A percentile compares a stretch with the other conserved stretches of the same genome.
phyloP scores from a whole-genome alignment of 345 rosid species.

The Aquilaria sinensis region DNA sequence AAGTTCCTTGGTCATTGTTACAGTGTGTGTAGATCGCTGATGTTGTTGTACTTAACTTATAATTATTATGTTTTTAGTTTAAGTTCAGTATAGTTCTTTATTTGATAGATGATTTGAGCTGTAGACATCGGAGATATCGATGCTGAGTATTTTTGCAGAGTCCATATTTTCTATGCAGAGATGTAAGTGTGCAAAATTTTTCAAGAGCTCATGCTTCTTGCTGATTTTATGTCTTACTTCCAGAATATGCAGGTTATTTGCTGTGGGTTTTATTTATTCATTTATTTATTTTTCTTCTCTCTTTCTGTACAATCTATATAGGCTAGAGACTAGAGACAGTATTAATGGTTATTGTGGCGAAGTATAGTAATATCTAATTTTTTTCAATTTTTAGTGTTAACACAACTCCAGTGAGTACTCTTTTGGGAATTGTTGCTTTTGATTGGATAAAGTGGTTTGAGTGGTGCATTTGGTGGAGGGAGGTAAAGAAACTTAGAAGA shows the following conservation, averaged over 20 bases:
- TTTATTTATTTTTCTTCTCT: not conserved
- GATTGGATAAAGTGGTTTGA: not conserved
- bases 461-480: no score
- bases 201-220: conserved; percentile 23
- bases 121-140: conserved; percentile 41
- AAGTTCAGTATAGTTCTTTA: not conserved
- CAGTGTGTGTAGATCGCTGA: conserved; percentile 18
- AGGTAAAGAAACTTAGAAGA: no score
- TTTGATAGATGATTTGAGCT: not conserved
- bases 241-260: conserved; percentile 30
- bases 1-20: conserved; percentile 31
- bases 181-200: conserved; percentile 22
- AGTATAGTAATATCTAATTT: not conserved
- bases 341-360: not conserved
- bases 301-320: no score
- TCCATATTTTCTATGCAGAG: conserved; percentile 42
- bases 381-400: conserved; percentile 29
- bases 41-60: not conserved
- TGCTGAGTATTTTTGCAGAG: conserved; percentile 42
- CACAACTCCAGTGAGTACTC: conserved; percentile 29
- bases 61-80: not conserved
- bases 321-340: not conserved
- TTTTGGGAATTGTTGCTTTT: not conserved
- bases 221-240: conserved; percentile 32
- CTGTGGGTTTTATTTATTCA: conserved; percentile 6